A percentile compares a stretch with the other conserved stretches of the same genome.
These are phyloP conservation scores for Liquidambar formosana DNA, from an alignment of 164 flowering plant species.

Conservation along the genomic window DNA sequence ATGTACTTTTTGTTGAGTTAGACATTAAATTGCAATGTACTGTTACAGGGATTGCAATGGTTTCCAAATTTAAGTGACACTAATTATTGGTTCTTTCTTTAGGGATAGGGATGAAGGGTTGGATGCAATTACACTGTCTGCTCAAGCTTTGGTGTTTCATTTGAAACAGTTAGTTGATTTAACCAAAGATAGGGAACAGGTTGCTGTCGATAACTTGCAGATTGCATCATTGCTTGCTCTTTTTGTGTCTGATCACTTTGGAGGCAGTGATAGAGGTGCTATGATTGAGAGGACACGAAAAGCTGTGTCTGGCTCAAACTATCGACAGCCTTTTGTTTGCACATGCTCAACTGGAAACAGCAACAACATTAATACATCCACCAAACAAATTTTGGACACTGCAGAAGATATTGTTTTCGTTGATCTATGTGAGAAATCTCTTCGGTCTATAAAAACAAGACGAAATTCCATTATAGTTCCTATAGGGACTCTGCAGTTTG, in stretches of 20 bases:
- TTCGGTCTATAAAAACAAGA: slow-evolving; percentile 57
- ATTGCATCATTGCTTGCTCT: slow-evolving; percentile 87
- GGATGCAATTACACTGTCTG: slow-evolving; percentile 66
- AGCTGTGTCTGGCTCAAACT: slow-evolving; percentile 74
- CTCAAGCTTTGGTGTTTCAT: slow-evolving; percentile 57
- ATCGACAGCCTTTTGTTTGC: slow-evolving; percentile 81
- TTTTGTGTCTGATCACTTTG: slow-evolving; percentile 92
- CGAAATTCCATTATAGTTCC: slow-evolving; percentile 81
- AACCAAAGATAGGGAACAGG: slow-evolving; percentile 20
- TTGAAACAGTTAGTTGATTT: slow-evolving; percentile 46
- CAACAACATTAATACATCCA: slow-evolving; percentile 16
- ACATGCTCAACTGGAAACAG: slow-evolving; percentile 77
- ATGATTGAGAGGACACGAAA: slow-evolving; percentile 56
- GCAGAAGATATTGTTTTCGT: slow-evolving; percentile 47
- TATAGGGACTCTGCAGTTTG: slow-evolving; percentile 76
- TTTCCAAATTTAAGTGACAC: slow-evolving; percentile 4
- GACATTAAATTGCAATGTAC: neutral
- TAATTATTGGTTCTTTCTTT: slow-evolving; percentile 13
- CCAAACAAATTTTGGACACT: slow-evolving; percentile 21
- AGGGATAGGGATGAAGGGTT: slow-evolving; percentile 80
- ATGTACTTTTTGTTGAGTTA: neutral
- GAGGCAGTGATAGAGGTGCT: slow-evolving; percentile 78
- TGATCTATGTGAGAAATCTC: slow-evolving; percentile 78
- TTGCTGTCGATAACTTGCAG: slow-evolving; percentile 49
- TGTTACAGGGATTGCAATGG: neutral